Conservation (phyloP, 2,329 filamentous ascomycete species). For the Paraphoma chrysanthemicola region DNA sequence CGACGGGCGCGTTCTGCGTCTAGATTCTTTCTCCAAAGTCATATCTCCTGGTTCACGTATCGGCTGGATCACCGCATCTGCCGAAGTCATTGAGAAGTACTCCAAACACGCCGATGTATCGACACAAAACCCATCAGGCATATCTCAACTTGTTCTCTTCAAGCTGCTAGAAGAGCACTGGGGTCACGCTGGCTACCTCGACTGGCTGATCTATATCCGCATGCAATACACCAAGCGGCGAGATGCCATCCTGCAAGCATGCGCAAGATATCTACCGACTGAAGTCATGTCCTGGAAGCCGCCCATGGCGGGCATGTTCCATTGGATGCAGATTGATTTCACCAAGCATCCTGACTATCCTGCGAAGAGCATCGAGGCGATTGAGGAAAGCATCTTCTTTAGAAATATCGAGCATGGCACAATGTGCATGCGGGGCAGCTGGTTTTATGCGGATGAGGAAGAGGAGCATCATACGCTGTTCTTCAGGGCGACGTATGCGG, state of each 20-base stretch:
- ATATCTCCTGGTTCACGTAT: slow-evolving; percentile 80
- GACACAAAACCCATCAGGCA: slow-evolving; percentile 84
- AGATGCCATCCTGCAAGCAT: slow-evolving; percentile 78
- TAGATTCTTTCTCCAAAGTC: slow-evolving; percentile 95
- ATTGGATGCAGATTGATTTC: slow-evolving; percentile 77
- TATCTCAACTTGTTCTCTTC: slow-evolving; percentile 83
- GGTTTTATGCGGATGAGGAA: slow-evolving; percentile 82
- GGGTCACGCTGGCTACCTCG: slow-evolving; percentile 88
- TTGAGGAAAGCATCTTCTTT: slow-evolving; percentile 89
- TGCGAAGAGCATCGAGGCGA: slow-evolving; percentile 59
- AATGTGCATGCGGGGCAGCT: slow-evolving; percentile 82
- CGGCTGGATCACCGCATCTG: slow-evolving; percentile 89
- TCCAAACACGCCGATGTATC: slow-evolving; percentile 81
- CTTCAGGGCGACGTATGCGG: slow-evolving; percentile 89
- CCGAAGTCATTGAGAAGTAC: slow-evolving; percentile 84
- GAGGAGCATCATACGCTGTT: slow-evolving; percentile 70
- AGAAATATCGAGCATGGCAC: slow-evolving; percentile 77
- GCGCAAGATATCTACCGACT: slow-evolving; percentile 76
- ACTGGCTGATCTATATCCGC: slow-evolving; percentile 86
- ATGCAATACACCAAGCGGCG: slow-evolving; percentile 81
- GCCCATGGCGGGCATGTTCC: slow-evolving; percentile 93
- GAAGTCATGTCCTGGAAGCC: slow-evolving; percentile 81
- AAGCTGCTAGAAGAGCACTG: slow-evolving; percentile 92
- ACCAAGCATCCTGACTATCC: slow-evolving; percentile 68
- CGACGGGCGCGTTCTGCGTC: slow-evolving; percentile 85